phyloP scores from a whole-genome alignment of 2,329 filamentous ascomycete genomes.

The Stachybotrys chartarum region DNA sequence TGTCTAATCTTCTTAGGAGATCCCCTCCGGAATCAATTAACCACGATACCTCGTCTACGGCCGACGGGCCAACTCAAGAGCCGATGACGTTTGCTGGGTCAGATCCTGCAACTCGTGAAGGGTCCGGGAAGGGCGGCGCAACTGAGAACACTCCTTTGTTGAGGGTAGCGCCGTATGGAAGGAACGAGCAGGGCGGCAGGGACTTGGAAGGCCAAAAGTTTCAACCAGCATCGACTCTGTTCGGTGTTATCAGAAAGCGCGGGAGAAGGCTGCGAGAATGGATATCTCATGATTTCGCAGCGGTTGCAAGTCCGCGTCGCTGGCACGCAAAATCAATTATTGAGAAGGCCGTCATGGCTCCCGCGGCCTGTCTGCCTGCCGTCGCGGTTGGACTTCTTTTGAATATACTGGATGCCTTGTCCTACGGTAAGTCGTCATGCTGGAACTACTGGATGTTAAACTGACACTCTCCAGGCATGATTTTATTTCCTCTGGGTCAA shows the following conservation, averaged over 20 bases:
- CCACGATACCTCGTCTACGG: background rate
- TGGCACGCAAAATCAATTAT: conserved; percentile 67
- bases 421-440: conserved; percentile 58
- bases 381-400: conserved; percentile 83
- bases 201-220: conserved; percentile 48
- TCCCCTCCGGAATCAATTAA: conserved; percentile 29
- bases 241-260: conserved; percentile 14
- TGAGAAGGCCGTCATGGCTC: conserved; percentile 56
- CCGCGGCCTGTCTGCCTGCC: conserved; percentile 68
- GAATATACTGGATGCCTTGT: conserved; percentile 90
- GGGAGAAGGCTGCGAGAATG: conserved; percentile 23
- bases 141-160: conserved; percentile 45
- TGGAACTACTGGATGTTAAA: background rate
- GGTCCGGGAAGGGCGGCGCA: conserved; percentile 8
- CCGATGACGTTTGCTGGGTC: background rate
- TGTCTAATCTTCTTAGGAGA: conserved; percentile 35
- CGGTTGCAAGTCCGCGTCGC: conserved; percentile 53
- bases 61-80: background rate
- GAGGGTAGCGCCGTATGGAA: conserved; percentile 20
- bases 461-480: conserved; percentile 56
- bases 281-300: conserved; percentile 19
- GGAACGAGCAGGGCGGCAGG: conserved; percentile 18
- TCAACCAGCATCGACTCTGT: conserved; percentile 24
- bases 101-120: background rate
- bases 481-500: conserved; percentile 85